Conservation (phyloP, 108 stramenopile species). For the Mediolabrus comicus region DNA sequence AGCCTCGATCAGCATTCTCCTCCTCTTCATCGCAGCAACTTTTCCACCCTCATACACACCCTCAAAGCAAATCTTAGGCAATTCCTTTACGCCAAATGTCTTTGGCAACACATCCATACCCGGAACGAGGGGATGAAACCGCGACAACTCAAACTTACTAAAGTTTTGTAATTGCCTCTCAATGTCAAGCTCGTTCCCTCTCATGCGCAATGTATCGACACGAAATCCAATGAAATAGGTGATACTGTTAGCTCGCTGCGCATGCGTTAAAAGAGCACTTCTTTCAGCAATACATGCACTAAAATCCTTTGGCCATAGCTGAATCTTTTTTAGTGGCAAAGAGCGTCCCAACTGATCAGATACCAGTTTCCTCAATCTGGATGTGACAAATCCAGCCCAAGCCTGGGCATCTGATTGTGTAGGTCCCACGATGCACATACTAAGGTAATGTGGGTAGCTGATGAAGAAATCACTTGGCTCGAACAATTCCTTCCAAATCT, state of each 20-base stretch:
- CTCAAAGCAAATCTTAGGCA: conserved; percentile 79
- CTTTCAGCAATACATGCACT: conserved; percentile 80
- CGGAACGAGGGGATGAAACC: conserved; percentile 67
- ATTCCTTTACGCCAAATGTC: conserved; percentile 68
- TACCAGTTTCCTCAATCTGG: conserved; percentile 86
- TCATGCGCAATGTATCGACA: conserved; percentile 80
- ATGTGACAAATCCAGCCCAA: conserved; percentile 94
- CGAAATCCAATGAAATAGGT: conserved; percentile 87
- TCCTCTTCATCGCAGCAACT: conserved; percentile 78
- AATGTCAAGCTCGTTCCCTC: conserved; percentile 79
- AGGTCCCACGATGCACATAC: conserved; percentile 89
- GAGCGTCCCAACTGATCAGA: conserved; percentile 77
- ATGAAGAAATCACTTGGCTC: conserved; percentile 96
- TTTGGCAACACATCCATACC: conserved; percentile 86
- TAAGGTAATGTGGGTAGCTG: conserved; percentile 91
- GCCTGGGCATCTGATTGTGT: conserved; percentile 86
- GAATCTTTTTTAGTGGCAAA: conserved; percentile 78
- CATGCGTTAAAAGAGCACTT: conserved; percentile 68
- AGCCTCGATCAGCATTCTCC: conserved; percentile 67
- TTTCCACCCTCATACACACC: conserved; percentile 84
- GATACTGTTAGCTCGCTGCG: conserved; percentile 73
- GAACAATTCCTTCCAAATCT: conserved; percentile 83
- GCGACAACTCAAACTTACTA: conserved; percentile 76
- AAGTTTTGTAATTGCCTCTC: conserved; percentile 84
- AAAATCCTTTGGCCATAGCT: conserved; percentile 90